phyloP scores from a whole-genome alignment of 2,329 filamentous ascomycete genomes.

The Fusarium sp. region DNA sequence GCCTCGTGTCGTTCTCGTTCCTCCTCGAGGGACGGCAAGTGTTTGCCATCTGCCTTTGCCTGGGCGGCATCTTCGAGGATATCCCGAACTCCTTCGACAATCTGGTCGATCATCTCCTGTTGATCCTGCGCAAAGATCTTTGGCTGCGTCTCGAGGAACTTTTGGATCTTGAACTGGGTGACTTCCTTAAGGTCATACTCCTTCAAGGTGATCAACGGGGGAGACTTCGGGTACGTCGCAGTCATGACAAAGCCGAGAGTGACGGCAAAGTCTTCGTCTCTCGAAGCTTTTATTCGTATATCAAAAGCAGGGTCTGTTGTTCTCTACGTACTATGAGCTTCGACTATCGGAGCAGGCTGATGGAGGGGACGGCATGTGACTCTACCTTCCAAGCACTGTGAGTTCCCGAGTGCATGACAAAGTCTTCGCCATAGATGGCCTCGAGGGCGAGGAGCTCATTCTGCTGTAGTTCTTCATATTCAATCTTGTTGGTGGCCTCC shows the following conservation, averaged over 20 bases:
- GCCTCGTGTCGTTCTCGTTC: conserved; percentile 88
- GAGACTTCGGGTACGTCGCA: conserved; percentile 89
- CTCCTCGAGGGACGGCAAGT: conserved; percentile 88
- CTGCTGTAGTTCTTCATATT: conserved; percentile 87
- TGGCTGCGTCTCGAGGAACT: conserved; percentile 70
- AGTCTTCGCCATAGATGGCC: conserved; percentile 92
- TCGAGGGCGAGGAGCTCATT: conserved; percentile 88
- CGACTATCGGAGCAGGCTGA: conserved; percentile 19
- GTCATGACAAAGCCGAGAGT: conserved; percentile 84
- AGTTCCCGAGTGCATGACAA: conserved; percentile 76
- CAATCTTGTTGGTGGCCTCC: conserved; percentile 59
- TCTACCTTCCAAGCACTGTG: conserved; percentile 86
- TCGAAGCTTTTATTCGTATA: conserved; percentile 79
- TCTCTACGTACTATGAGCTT: conserved; percentile 64
- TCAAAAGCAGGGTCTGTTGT: conserved; percentile 85
- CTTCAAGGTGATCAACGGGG: conserved; percentile 78
- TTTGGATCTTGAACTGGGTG: conserved; percentile 77
- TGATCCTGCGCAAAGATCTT: conserved; percentile 64
- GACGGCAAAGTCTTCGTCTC: conserved; percentile 77
- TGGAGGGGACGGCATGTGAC: conserved; percentile 26
- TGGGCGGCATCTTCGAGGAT: conserved; percentile 89
- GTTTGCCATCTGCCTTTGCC: conserved; percentile 78
- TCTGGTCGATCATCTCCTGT: conserved; percentile 71
- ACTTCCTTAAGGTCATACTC: conserved; percentile 75
- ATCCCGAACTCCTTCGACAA: conserved; percentile 77